A percentile compares a stretch with the other conserved stretches of the same genome.
Conservation (phyloP, 257 asterid species). For the Nicotiana obtusifolia region DNA sequence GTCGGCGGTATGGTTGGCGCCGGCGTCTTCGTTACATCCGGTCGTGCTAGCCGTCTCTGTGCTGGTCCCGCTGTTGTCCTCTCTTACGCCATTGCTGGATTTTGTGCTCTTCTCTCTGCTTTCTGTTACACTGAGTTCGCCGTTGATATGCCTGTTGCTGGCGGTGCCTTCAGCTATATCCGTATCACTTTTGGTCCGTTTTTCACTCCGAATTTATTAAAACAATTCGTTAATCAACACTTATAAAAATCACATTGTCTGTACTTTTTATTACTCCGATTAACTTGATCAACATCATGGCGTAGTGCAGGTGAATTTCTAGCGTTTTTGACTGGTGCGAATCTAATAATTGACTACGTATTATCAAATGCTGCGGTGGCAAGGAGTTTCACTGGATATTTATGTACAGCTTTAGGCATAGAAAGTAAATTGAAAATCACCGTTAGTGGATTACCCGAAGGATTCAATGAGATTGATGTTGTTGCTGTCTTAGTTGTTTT, state of each 20-base stretch:
- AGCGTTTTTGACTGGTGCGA: constrained; percentile 83
- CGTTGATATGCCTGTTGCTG: constrained; percentile 96
- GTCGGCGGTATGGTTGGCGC: constrained; percentile 99
- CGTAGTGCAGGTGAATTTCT: constrained; percentile 53
- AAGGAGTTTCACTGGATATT: constrained; percentile 77
- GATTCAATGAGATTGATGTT: constrained; percentile 72
- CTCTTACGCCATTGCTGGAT: constrained; percentile 93
- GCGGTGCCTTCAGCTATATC: constrained; percentile 95
- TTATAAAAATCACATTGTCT: not conserved
- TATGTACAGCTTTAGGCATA: constrained; percentile 64
- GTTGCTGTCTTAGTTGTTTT: constrained; percentile 74
- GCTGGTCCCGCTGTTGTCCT: constrained; percentile 91
- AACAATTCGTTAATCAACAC: not conserved
- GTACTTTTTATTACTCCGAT: not conserved
- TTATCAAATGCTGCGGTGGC: constrained; percentile 96
- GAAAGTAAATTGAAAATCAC: constrained; percentile 45
- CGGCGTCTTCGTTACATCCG: constrained; percentile 89
- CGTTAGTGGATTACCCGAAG: constrained; percentile 47
- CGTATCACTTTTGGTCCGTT: constrained; percentile 72
- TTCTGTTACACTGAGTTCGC: constrained; percentile 97
- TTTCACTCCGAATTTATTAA: not conserved
- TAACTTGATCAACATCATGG: not conserved
- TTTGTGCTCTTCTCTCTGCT: constrained; percentile 92
- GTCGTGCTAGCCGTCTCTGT: constrained; percentile 43
- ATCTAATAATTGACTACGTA: constrained; percentile 76